phyloP scores from a whole-genome alignment of 176 grass and related monocot genomes.

The Bothriochloa decipiens region DNA sequence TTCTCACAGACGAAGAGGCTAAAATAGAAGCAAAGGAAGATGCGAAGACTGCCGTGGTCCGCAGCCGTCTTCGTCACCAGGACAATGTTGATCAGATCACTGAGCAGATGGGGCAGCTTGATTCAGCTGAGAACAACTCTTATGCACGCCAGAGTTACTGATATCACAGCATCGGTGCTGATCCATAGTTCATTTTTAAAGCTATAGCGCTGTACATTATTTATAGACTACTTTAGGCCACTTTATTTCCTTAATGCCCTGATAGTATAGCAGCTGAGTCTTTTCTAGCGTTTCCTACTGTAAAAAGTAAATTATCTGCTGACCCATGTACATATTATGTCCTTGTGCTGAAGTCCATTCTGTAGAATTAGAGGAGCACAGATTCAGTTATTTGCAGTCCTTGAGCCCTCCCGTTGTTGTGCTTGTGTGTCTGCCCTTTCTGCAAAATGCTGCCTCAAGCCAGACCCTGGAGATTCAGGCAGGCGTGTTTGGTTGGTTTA shows the following conservation, averaged over 20 bases:
- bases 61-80: conserved; percentile 5
- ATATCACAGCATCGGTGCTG: neutral
- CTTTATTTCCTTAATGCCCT: neutral
- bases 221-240: conserved; percentile 1
- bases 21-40: conserved; percentile 22
- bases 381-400: neutral
- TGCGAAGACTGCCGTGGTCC: neutral
- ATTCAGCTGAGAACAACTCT: conserved; percentile 43
- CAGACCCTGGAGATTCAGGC: conserved; percentile 59
- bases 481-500: no score
- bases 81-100: conserved; percentile 43
- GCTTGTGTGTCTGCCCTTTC: neutral
- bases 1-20: conserved; percentile 46
- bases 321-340: conserved; percentile 11
- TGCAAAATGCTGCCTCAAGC: conserved; percentile 67
- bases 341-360: neutral
- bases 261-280: neutral
- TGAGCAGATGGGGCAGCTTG: conserved; percentile 51
- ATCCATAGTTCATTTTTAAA: conserved; percentile 2
- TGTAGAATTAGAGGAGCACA: neutral
- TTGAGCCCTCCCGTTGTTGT: neutral
- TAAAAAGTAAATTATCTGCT: neutral
- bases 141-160: conserved; percentile 41
- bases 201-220: conserved; percentile 24
- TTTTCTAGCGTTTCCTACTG: neutral